Percentiles rank a stretch among this genome's conserved stretches.
Conservation (phyloP, 1,139 yeast species). For the Scheffersomyces insectosa region DNA sequence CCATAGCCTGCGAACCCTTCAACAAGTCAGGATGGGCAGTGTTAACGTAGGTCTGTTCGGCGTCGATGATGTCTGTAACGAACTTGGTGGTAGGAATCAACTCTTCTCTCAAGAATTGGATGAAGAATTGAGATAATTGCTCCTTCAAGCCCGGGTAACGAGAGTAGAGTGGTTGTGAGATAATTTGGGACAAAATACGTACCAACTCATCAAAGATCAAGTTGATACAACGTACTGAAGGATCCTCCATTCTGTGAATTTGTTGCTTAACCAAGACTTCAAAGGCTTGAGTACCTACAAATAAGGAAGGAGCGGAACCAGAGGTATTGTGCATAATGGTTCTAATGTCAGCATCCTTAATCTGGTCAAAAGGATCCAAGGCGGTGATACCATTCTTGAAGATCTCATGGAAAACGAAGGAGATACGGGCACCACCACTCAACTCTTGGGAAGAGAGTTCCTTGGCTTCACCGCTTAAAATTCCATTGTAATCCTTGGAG, state of each 20-base stretch:
- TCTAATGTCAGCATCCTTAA: slow-evolving; percentile 94
- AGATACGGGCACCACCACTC: slow-evolving; percentile 97
- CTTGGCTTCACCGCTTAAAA: slow-evolving; percentile 89
- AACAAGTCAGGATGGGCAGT: slow-evolving; percentile 97
- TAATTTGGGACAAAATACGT: slow-evolving; percentile 82
- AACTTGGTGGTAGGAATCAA: slow-evolving; percentile 83
- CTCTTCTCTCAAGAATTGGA: slow-evolving; percentile 77
- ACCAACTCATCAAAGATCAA: slow-evolving; percentile 93
- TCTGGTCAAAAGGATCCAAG: slow-evolving; percentile 95
- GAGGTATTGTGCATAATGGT: slow-evolving; percentile 97
- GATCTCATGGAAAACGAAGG: slow-evolving; percentile 96
- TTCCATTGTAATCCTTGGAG: slow-evolving; percentile 87
- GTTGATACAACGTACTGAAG: slow-evolving; percentile 83
- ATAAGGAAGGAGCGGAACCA: slow-evolving; percentile 96
- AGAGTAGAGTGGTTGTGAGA: slow-evolving; percentile 76
- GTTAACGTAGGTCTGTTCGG: slow-evolving; percentile 93
- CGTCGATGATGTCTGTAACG: slow-evolving; percentile 74
- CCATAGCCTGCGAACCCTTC: slow-evolving; percentile 94
- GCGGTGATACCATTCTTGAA: slow-evolving; percentile 91
- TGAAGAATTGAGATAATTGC: slow-evolving; percentile 75
- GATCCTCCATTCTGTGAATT: slow-evolving; percentile 92
- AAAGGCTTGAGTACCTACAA: slow-evolving; percentile 97
- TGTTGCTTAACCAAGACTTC: slow-evolving; percentile 96
- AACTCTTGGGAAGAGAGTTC: slow-evolving; percentile 84
- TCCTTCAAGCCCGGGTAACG: slow-evolving; percentile 92